Base-by-base conservation (phyloP, 2,329 filamentous ascomycete species). In the Beauveria brongniartii region DNA sequence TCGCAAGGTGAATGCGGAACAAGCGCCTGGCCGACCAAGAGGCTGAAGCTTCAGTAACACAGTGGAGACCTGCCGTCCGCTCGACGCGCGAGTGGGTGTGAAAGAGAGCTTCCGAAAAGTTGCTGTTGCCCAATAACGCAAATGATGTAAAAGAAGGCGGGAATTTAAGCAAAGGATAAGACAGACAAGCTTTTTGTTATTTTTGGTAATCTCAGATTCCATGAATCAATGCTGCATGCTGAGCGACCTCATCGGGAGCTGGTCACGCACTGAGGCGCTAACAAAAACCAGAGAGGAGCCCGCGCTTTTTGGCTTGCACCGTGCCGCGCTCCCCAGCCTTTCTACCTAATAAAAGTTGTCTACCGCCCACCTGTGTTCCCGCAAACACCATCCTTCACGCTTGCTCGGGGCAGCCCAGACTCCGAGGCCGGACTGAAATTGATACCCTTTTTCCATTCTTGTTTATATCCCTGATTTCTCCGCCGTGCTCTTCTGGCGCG, bases 11-110 rank as follows among this genome's bases (percentile, higher is more conserved):
- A 24, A 46, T 43, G 20, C 16, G 44, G 24, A n/a, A 46, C 24
- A n/a, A 51, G 26, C 14, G 18, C 7, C 34, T 20, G n/a, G 24
- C 5, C 44, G 44, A 51, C 44, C 51, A 55, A 54, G 26, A 43
- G 53, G 34, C 20, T 61, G 53, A 57, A 61, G 53, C 59, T 61
- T 47, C 47, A 48, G 53, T 28, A 60, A 28, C 46, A 10, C 28
- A 41, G 59, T 61, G 59, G 61, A 50, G 55, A 57, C 46, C 20
- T 61, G 52, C 44, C 52, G 34, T 37, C 12, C 14, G 34, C 34
- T 37, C 34, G 34, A 53, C 44, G 8, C 26, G 37, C 44, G 34
- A 46, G 47, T 30, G 47, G 47, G 16, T 26, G 24, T 50, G 47
- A 30, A 18, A 10, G 14, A 50, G 16, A 50, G 47, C 24, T 50